A percentile compares a stretch with the other conserved stretches of the same genome.
phyloP scores from a whole-genome alignment of 305 asterid species.

The Fraxinus ornus region DNA sequence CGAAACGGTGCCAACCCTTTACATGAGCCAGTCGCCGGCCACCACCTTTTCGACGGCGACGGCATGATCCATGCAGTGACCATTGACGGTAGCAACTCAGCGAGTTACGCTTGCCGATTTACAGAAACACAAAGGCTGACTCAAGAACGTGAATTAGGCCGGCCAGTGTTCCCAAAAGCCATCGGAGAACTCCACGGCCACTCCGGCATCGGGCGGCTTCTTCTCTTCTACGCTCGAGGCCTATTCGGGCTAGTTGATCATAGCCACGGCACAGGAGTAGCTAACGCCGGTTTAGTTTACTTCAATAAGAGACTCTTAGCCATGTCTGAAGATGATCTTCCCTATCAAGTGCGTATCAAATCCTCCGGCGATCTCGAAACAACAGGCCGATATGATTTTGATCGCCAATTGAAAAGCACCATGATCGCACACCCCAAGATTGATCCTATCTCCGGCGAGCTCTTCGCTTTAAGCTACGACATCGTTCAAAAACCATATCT shows the following conservation, averaged over 20 bases:
- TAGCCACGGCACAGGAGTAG: constrained; percentile 57
- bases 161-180: constrained; percentile 62
- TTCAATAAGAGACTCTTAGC: constrained; percentile 50
- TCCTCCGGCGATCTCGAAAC: constrained; percentile 54
- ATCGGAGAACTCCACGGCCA: constrained; percentile 76
- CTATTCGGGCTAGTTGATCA: constrained; percentile 52
- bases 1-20: constrained; percentile 77
- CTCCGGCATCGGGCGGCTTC: constrained; percentile 50
- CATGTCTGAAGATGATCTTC: constrained; percentile 76
- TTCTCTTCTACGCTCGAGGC: constrained; percentile 55
- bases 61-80: constrained; percentile 69
- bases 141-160: constrained; percentile 58
- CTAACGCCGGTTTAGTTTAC: constrained; percentile 64
- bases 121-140: constrained; percentile 54
- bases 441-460: constrained; percentile 55
- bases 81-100: constrained; percentile 33
- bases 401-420: constrained; percentile 36
- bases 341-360: constrained; percentile 44
- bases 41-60: constrained; percentile 76
- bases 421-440: constrained; percentile 80
- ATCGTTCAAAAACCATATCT: constrained; percentile 56
- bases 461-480: constrained; percentile 59
- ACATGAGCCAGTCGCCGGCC: constrained; percentile 55
- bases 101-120: constrained; percentile 60
- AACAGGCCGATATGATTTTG: constrained; percentile 46